A percentile compares a stretch with the other conserved stretches of the same genome.
These are phyloP conservation scores for Phellinidium pouzarii DNA, from an alignment of 1,284 basidiomycete genomes.

Conservation along the genomic window DNA sequence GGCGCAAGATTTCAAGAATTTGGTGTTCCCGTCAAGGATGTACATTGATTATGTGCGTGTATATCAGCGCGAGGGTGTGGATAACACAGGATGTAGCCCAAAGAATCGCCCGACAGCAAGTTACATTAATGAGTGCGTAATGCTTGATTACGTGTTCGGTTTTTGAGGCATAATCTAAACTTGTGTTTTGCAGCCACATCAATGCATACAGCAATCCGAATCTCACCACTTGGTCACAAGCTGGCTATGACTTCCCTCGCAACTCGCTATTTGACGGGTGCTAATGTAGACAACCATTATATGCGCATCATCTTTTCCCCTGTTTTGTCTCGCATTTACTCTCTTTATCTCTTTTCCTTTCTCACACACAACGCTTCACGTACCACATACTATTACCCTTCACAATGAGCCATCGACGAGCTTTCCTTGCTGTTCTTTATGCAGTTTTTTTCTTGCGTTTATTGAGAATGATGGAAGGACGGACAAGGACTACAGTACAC, in stretches of 20 bases:
- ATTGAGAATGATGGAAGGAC: not conserved
- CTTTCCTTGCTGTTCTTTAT: no score
- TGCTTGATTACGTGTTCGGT: conserved; percentile 1
- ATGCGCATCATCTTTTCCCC: not conserved
- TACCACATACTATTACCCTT: no score
- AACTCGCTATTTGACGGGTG: conserved; percentile 57
- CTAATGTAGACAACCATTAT: conserved; percentile 24
- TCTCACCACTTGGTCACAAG: conserved; percentile 66
- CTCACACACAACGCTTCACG: no score
- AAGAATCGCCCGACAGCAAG: conserved; percentile 34
- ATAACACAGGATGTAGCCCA: conserved; percentile 36
- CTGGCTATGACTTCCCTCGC: conserved; percentile 60
- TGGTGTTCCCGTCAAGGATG: conserved; percentile 36
- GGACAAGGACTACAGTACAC: not conserved
- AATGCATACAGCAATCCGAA: conserved; percentile 66
- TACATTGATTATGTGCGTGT: conserved; percentile 39
- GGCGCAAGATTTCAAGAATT: conserved; percentile 31
- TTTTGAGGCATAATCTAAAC: conserved; percentile 4
- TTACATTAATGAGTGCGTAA: conserved; percentile 50
- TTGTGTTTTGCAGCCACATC: conserved; percentile 46
- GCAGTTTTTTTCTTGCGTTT: not conserved
- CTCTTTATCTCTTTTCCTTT: no score
- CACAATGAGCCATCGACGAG: no score
- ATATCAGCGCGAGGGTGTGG: conserved; percentile 33
- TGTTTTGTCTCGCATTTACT: not conserved